phyloP scores from a whole-genome alignment of 2,329 filamentous ascomycete species.

The Talaromyces sp. region DNA sequence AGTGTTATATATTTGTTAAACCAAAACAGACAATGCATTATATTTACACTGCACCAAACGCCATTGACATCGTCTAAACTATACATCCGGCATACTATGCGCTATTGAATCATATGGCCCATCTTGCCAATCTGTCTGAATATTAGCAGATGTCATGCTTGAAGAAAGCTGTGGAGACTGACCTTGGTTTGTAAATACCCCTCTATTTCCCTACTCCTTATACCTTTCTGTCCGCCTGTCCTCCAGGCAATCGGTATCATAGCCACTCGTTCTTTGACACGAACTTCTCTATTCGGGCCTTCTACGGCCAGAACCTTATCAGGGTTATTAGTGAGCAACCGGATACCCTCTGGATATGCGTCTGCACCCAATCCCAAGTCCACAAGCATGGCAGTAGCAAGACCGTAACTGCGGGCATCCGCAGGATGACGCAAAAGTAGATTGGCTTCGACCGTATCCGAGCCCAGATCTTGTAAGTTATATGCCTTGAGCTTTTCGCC shows the following conservation, averaged over 20 bases:
- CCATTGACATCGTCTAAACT: conserved; percentile 13
- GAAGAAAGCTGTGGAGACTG: conserved; percentile 29
- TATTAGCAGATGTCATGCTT: neutral
- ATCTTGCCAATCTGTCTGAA: conserved; percentile 76
- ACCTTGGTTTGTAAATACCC: conserved; percentile 95
- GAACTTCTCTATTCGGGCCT: conserved; percentile 81
- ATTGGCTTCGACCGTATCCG: conserved; percentile 97
- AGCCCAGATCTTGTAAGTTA: conserved; percentile 92
- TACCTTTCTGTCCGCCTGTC: conserved; percentile 71
- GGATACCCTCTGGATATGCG: conserved; percentile 59
- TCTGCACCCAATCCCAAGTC: conserved; percentile 74
- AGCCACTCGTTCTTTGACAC: conserved; percentile 83
- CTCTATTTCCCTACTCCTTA: conserved; percentile 84
- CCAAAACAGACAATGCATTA: neutral
- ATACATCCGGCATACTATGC: conserved; percentile 6
- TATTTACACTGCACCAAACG: conserved; percentile 12
- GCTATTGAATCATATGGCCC: conserved; percentile 67
- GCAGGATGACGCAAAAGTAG: conserved; percentile 86
- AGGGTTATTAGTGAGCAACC: conserved; percentile 91
- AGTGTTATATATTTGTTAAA: neutral
- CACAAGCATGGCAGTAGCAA: conserved; percentile 91
- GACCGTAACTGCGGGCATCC: conserved; percentile 88
- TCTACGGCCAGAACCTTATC: conserved; percentile 96
- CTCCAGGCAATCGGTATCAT: conserved; percentile 97
- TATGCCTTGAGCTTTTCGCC: conserved; percentile 97